Percentiles rank a stretch among this genome's conserved stretches.
phyloP scores from a whole-genome alignment of 352 stramenopile species.

The Phytopythium sindhum region DNA sequence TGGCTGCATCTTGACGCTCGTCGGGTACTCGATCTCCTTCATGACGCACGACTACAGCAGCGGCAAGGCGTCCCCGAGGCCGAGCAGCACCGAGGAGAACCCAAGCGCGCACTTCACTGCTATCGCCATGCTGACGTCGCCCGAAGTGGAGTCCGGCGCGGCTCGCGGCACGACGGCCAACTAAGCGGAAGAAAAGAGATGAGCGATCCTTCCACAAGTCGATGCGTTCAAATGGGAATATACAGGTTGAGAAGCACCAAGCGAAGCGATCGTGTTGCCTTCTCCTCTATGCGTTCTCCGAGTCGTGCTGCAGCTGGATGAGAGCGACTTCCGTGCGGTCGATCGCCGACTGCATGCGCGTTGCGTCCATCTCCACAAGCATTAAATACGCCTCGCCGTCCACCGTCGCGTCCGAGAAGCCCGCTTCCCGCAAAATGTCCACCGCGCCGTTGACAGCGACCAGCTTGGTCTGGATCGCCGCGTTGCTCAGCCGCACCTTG shows the following conservation, averaged over 20 bases:
- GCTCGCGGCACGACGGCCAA: neutral
- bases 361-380: constrained; percentile 28
- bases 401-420: constrained; percentile 34
- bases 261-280: neutral
- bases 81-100: neutral
- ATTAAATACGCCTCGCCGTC: constrained; percentile 62
- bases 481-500: constrained; percentile 57
- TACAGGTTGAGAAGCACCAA: neutral
- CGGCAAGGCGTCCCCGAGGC: neutral
- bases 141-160: neutral
- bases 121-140: constrained; percentile 19
- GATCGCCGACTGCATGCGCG: constrained; percentile 52
- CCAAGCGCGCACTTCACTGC: neutral
- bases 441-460: constrained; percentile 47
- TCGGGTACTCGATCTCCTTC: constrained; percentile 56
- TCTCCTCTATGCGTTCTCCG: constrained; percentile 8
- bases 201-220: neutral
- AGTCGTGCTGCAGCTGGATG: constrained; percentile 66
- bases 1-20: constrained; percentile 42
- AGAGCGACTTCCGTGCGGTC: constrained; percentile 63
- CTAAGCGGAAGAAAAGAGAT: constrained; percentile 1
- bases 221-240: neutral
- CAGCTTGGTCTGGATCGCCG: constrained; percentile 61
- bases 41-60: constrained; percentile 24
- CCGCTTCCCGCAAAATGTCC: constrained; percentile 57